These are phyloP conservation scores for Kregervanrija fluxuum DNA, from an alignment of 805 yeast genomes.

Conservation along the genomic window DNA sequence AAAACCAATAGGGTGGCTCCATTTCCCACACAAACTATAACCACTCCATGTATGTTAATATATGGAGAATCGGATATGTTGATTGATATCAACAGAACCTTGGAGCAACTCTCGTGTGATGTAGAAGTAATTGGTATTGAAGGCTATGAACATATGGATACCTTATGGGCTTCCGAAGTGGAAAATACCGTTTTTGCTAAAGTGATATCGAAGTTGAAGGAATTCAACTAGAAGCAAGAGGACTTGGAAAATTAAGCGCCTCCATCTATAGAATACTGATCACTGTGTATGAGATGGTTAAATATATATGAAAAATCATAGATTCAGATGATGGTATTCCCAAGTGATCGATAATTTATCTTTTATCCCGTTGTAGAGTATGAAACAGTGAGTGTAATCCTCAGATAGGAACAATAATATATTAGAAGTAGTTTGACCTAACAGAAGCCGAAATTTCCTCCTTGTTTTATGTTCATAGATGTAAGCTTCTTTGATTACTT, in stretches of 20 bases:
- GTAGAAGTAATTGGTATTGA: slow-evolving; percentile 39
- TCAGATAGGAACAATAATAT: too few species aligned
- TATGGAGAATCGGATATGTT: slow-evolving; percentile 79
- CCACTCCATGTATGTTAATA: slow-evolving; percentile 68
- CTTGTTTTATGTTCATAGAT: too few species aligned
- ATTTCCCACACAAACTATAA: slow-evolving; percentile 60
- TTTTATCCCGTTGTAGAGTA: too few species aligned
- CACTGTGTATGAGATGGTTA: too few species aligned
- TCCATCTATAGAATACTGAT: too few species aligned
- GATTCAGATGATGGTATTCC: too few species aligned
- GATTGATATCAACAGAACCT: slow-evolving; percentile 78
- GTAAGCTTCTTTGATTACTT: too few species aligned
- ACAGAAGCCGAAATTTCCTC: too few species aligned
- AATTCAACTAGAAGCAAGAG: background rate
- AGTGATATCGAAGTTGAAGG: slow-evolving; percentile 7
- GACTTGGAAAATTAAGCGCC: background rate
- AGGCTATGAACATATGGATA: slow-evolving; percentile 83
- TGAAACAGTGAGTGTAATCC: too few species aligned
- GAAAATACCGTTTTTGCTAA: slow-evolving; percentile 33
- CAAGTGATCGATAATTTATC: too few species aligned
- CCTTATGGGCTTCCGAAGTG: slow-evolving; percentile 79
- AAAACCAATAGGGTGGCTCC: slow-evolving; percentile 42
- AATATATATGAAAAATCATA: too few species aligned
- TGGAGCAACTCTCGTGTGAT: slow-evolving; percentile 51
- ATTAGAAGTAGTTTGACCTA: too few species aligned